Base-by-base conservation (phyloP, 2,329 filamentous ascomycete genomes). In the Trichoderma sp. region DNA sequence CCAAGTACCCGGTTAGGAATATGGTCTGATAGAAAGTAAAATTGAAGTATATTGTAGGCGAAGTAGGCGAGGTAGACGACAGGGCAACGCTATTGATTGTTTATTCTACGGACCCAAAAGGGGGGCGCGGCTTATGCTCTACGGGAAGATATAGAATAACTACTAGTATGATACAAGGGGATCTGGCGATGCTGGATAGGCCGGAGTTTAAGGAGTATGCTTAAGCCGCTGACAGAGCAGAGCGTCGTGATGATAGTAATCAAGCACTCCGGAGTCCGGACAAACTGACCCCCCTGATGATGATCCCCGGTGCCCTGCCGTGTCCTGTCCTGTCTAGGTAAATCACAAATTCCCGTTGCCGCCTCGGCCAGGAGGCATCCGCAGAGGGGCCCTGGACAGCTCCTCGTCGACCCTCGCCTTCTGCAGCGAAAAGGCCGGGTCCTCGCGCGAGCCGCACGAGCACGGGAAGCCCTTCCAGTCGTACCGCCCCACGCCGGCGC, bases 391-490 rank as follows among this genome's bases (percentile, higher is more conserved):
- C 71, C 74, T 77, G 74, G 76, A 77, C 57, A 80, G 77, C 39
- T 84, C 81, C 78, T 97, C 91, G 80, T 98, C 96, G 47, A 98
- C 91, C 76, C 91, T 91, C 68, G 92, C 91, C 81, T 91, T 93
- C 69, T 94, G 91, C 73, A 98, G 85, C 73, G 92, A 95, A 80
- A 99, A 96, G 1, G 92, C 95, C 9, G 96, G 95, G 65, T 94
- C 93, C 26, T 98, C 87, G 95, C 96, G 98, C 74, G 91, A 90
- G 47, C 92, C 90, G 81, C 96, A 99, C 79, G 90, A 96, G 83
- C 96, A 99, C 80, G 90, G 91, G 86, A 98, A 92, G 15, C 96
- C 96, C 80, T 97, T 94, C 96, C 96, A 99, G 67, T 95, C 93
- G 79, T 98, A 99, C 77, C 96, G 93, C 51, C 96, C 96, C 62